Evolutionary conservation across 1,284 basidiomycete genomes (phyloP).

Genomic region (Pholiota adiposa): DNA sequence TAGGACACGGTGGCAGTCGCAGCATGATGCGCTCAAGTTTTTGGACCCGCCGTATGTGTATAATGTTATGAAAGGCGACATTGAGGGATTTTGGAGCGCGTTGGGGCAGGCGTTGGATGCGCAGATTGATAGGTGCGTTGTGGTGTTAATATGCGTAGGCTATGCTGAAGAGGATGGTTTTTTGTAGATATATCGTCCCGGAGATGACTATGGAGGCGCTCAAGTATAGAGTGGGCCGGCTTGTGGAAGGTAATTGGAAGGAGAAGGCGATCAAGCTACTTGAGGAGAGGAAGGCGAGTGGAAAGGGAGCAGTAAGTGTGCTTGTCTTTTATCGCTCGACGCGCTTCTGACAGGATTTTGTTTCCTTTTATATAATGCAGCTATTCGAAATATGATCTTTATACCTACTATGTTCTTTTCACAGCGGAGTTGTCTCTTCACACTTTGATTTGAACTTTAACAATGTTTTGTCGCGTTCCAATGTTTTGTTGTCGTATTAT

Average conservation of each 20-base stretch:
- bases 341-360: not conserved
- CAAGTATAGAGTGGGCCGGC: not conserved
- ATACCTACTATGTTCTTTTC: no score
- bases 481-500: no score
- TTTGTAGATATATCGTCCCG: constrained; percentile 13
- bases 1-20: constrained; percentile 1
- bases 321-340: not conserved
- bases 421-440: no score
- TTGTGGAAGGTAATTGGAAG: constrained; percentile 6
- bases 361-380: not conserved
- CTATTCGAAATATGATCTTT: not conserved
- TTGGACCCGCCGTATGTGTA: constrained; percentile 11
- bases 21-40: constrained; percentile 10
- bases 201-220: constrained; percentile 11
- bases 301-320: not conserved
- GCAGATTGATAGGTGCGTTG: constrained; percentile 10
- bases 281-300: constrained; percentile 3
- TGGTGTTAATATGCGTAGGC: not conserved
- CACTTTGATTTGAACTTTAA: no score
- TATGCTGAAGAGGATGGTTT: not conserved
- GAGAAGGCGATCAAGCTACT: constrained; percentile 3
- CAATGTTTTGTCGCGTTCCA: no score
- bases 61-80: constrained; percentile 7
- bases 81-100: constrained; percentile 6
- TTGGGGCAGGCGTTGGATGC: constrained; percentile 1